Conservation (phyloP, 805 yeast genomes). For the Nakazawaea ishiwadae region DNA sequence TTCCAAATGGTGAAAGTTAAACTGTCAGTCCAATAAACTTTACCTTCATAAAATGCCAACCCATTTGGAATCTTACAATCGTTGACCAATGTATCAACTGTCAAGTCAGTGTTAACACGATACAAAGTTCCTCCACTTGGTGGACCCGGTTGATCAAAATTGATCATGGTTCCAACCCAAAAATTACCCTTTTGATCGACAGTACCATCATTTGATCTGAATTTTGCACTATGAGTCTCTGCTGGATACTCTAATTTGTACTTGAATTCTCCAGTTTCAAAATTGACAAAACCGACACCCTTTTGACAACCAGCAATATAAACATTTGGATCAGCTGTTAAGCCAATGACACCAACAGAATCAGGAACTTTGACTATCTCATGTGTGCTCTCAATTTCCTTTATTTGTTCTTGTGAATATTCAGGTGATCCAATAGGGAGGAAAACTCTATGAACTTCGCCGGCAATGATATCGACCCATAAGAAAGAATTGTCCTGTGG, state of each 20-base stretch:
- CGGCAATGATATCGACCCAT: conserved; percentile 43
- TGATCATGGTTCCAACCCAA: conserved; percentile 77
- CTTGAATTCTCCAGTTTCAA: conserved; percentile 33
- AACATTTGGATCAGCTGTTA: conserved; percentile 50
- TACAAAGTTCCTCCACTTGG: conserved; percentile 53
- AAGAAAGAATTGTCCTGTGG: conserved; percentile 46
- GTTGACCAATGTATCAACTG: conserved; percentile 30
- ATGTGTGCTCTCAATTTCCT: conserved; percentile 24
- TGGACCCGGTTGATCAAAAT: conserved; percentile 21
- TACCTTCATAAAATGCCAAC: conserved; percentile 45
- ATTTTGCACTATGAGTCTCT: conserved; percentile 29
- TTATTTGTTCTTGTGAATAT: conserved; percentile 21
- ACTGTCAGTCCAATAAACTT: conserved; percentile 52
- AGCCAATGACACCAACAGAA: conserved; percentile 68
- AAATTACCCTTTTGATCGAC: conserved; percentile 73
- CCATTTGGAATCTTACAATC: conserved; percentile 67
- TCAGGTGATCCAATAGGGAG: conserved; percentile 19
- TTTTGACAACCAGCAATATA: conserved; percentile 57
- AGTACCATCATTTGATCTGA: conserved; percentile 80
- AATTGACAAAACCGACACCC: conserved; percentile 58
- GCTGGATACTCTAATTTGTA: conserved; percentile 35
- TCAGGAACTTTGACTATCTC: conserved; percentile 34
- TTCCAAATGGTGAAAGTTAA: conserved; percentile 40
- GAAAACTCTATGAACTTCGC: conserved; percentile 32
- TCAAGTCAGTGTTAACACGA: conserved; percentile 19